Evolutionary conservation across 352 stramenopile genomes (phyloP).

Genomic region (Phytophthora macrochlamydospora): DNA sequence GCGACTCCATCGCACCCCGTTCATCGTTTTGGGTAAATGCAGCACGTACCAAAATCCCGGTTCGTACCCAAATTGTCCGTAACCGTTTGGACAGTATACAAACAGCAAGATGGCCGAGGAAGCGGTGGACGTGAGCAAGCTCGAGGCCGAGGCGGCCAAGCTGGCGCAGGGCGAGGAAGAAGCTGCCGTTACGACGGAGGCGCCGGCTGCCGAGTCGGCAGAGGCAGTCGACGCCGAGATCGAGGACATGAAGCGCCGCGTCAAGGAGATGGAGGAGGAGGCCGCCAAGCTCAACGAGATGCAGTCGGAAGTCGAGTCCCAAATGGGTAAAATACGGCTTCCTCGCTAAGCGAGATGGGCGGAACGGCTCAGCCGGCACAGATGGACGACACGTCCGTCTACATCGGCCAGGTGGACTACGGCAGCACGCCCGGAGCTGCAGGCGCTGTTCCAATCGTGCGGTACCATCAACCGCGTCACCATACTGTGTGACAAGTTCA

Average conservation of each 20-base stretch:
- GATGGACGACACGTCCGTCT: conserved; percentile 89
- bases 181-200: conserved; percentile 16
- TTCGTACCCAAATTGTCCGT: neutral
- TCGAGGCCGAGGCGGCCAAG: conserved; percentile 54
- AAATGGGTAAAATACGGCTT: conserved; percentile 76
- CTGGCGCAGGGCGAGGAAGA: conserved; percentile 30
- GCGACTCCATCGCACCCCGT: conserved; percentile 25
- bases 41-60: neutral
- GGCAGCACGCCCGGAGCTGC: conserved; percentile 94
- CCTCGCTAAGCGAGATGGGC: conserved; percentile 47
- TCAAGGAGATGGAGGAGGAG: conserved; percentile 85
- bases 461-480: conserved; percentile 97
- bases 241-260: conserved; percentile 84
- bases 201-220: conserved; percentile 21
- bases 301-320: conserved; percentile 81
- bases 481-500: conserved; percentile 98
- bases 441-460: conserved; percentile 96
- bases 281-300: conserved; percentile 84
- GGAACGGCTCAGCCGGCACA: conserved; percentile 9
- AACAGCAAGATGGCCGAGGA: conserved; percentile 44
- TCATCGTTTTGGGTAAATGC: neutral
- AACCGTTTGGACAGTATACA: conserved; percentile 12
- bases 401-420: conserved; percentile 98
- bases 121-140: conserved; percentile 55
- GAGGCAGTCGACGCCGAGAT: conserved; percentile 72